Evolutionary conservation across 164 flowering plant genomes (phyloP), one percentile per base, ranked within the genome.

Genomic region (Malania oleifera): DNA sequence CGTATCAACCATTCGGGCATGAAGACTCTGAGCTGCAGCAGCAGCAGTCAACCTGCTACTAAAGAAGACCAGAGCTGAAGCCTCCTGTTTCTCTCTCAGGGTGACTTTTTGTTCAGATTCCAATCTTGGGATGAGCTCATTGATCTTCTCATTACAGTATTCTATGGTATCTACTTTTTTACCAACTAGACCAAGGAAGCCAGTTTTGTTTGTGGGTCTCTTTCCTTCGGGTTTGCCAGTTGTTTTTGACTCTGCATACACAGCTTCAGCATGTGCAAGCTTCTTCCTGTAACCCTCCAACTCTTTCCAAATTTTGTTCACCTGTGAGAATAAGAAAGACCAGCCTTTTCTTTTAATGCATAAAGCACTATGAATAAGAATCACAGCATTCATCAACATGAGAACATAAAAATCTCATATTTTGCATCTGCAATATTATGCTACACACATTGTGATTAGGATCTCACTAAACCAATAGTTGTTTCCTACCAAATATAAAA

Each of bases 81-180:
- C 56, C 57, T 66, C 74, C 46, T 88, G 97, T 72, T 82, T 90
- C 26, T 90, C 97, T 61, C 66, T 72, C 12, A 90, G 59, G 47
- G 97, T 82, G 24, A 54, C 62, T 52, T 82, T 82, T 55, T 88
- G 95, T 67, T 84, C 99, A 9, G 85, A 63, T 71, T 90, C 97
- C 69, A 86, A 52, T 67, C 85, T 84, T 6, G 86, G 80, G 23
- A 67, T 54, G 25, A 80, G 58, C 44, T 88, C 92, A 43, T 64
- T 74, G 43, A 88, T 93, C 70, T 83, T 82, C 58, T 82, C 80
- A 54, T 68, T 81, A 75, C 71, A 88, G 78, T 75, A 86, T 11
- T 84, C 81, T 57, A 93, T 83, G 43, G 84, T 79, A 57, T 90
- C 95, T 0, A 90, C 95, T 44, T 83, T 86, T 52, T 68, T 38